Percentiles rank a stretch among this genome's conserved stretches.
phyloP scores from a whole-genome alignment of 179 eudicot species.

The Patellifolia procumbens region DNA sequence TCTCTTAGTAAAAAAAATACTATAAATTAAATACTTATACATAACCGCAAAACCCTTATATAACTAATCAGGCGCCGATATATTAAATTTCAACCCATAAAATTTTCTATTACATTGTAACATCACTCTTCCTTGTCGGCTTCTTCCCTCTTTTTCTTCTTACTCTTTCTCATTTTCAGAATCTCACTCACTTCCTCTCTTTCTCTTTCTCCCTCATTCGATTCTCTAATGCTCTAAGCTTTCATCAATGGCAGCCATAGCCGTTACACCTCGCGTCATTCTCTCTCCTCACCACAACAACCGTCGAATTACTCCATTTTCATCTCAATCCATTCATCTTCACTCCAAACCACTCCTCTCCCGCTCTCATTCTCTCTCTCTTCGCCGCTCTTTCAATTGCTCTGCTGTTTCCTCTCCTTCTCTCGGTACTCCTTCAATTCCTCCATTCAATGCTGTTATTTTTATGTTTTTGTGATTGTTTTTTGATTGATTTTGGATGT shows the following conservation, averaged over 20 bases:
- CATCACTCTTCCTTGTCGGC: not conserved
- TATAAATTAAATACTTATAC: too few relatives aligned
- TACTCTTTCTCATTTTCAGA: not conserved
- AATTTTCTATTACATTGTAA: not conserved
- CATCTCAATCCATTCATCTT: conserved; percentile 20
- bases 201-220: not conserved
- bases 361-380: conserved; percentile 16
- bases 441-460: not conserved
- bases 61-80: too few relatives aligned
- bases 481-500: conserved; percentile 7
- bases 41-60: too few relatives aligned
- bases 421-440: conserved; percentile 16
- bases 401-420: conserved; percentile 25
- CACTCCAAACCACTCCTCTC: not conserved
- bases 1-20: too few relatives aligned
- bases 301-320: conserved; percentile 23
- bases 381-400: conserved; percentile 17
- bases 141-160: not conserved
- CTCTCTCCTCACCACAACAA: conserved; percentile 25
- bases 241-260: conserved; percentile 30
- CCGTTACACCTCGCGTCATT: conserved; percentile 5
- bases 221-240: not conserved
- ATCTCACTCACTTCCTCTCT: not conserved
- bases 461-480: not conserved
- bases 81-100: too few relatives aligned